Percentiles rank a stretch among this genome's conserved stretches.
phyloP scores from a whole-genome alignment of 768 basidiomycete genomes.

The Russula ochroleuca region DNA sequence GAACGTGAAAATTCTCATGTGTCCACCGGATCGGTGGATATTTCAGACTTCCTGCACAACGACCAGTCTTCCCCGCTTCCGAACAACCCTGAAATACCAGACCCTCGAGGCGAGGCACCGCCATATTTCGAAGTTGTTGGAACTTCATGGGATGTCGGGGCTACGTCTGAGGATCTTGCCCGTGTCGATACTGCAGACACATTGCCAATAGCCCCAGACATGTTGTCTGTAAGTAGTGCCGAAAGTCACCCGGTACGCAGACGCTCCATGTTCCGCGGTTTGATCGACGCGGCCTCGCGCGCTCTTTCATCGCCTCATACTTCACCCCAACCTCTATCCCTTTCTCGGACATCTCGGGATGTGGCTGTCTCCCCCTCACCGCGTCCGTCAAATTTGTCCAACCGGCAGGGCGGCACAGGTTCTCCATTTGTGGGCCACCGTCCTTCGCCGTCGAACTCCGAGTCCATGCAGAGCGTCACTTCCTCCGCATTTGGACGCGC shows the following conservation, averaged over 20 bases:
- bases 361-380: neutral
- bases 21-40: slow-evolving; percentile 25
- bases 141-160: slow-evolving; percentile 27
- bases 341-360: slow-evolving; percentile 8
- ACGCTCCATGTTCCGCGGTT: slow-evolving; percentile 45
- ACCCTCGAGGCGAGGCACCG: slow-evolving; percentile 60
- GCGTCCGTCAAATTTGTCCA: slow-evolving; percentile 23
- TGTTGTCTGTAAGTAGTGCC: neutral
- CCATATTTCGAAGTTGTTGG: slow-evolving; percentile 57
- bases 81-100: slow-evolving; percentile 31
- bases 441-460: slow-evolving; percentile 37
- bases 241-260: slow-evolving; percentile 25
- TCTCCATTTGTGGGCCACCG: slow-evolving; percentile 31
- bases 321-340: neutral
- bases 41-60: slow-evolving; percentile 9
- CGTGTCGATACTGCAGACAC: slow-evolving; percentile 24
- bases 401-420: slow-evolving; percentile 17
- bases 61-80: slow-evolving; percentile 18
- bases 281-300: slow-evolving; percentile 25
- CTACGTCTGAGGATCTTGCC: slow-evolving; percentile 13
- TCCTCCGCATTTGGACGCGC: slow-evolving; percentile 44
- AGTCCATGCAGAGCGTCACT: slow-evolving; percentile 35
- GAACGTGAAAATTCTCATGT: slow-evolving; percentile 12
- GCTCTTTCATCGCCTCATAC: slow-evolving; percentile 17
- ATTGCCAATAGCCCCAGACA: slow-evolving; percentile 18